Evolutionary conservation across 208 protist species (phyloP), one percentile per base, ranked within the genome.

Genomic region (Eutreptiella sp.): DNA sequence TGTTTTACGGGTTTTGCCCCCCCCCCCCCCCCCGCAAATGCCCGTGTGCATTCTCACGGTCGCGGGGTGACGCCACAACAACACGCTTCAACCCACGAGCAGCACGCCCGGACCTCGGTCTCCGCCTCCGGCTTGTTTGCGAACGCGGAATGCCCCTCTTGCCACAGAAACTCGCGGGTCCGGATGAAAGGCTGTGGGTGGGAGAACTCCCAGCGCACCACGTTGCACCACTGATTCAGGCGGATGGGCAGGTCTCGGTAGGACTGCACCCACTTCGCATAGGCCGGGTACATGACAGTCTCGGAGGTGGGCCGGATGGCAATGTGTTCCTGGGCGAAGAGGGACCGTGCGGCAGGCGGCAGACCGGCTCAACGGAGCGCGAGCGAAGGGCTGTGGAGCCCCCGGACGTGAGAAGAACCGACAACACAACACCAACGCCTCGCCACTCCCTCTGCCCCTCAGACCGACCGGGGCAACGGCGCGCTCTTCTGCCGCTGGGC

Each of bases 131-230:
- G 81, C 46, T 87, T 62, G 14, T 75, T 96, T 9, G 84, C 83
- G 75, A 87, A 94, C 23, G 92, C 94, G 61, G 84, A 89, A 76
- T 93, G 90, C 21, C 96, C 96, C 80, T 99, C 97, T 82, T 99
- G 96, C 97, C 97, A 99, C 19, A 99, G 83, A 74, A 99, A 99
- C 83, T 99, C 96, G 47, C 97, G 81, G 5, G 90, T 95, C 63
- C 97, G 90, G 63, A 99, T 90, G 80, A 99, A 99, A 27, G 97
- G 97, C 26, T 89, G 95, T 26, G 96, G 93, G 69, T 98, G 84
- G 69, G 96, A 98, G 75, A 99, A 99, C 83, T 99, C 96, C 96
- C 96, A 98, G 48, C 96, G 90, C 26, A 99, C 94, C 41, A 99
- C 94, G 68, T 97, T 98, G 67, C 90, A 94, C 94, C 94, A 98